A percentile compares a stretch with the other conserved stretches of the same genome.
Evolutionary conservation across 352 stramenopile species (phyloP).

Genomic region (Phytophthora cactorum): DNA sequence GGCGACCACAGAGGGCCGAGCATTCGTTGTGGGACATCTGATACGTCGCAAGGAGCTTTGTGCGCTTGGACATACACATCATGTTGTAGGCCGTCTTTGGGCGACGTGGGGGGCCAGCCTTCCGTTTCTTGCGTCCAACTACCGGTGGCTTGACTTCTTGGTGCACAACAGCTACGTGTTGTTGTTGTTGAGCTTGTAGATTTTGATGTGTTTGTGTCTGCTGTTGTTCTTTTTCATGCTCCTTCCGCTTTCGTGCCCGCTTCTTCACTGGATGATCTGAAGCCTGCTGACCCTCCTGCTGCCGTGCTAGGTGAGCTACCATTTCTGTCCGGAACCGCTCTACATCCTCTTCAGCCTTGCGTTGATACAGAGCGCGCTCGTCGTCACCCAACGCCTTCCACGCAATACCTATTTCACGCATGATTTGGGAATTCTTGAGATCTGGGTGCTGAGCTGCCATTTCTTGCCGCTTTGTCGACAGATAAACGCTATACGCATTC

Average conservation of each 20-base stretch:
- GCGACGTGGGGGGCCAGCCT: constrained; percentile 31
- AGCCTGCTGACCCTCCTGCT: constrained; percentile 12
- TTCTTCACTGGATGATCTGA: constrained; percentile 3
- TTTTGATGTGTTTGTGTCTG: background rate
- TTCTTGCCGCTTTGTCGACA: constrained; percentile 44
- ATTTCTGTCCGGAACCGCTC: constrained; percentile 60
- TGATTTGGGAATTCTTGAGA: constrained; percentile 54
- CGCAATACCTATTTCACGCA: constrained; percentile 41
- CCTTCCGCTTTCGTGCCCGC: constrained; percentile 19
- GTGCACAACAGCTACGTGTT: background rate
- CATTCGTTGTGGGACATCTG: constrained; percentile 77
- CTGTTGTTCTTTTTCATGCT: background rate
- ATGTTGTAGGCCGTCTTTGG: constrained; percentile 67
- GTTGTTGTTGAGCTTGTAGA: background rate
- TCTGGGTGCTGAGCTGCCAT: constrained; percentile 35
- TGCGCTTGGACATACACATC: constrained; percentile 67
- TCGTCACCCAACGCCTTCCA: constrained; percentile 51
- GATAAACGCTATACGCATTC: constrained; percentile 53
- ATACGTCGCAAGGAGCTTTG: constrained; percentile 55
- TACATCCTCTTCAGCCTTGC: constrained; percentile 49
- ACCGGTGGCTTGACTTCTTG: constrained; percentile 7
- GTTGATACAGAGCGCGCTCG: constrained; percentile 42
- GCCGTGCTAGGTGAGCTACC: constrained; percentile 35
- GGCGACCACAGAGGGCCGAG: constrained; percentile 55
- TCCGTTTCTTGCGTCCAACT: constrained; percentile 32